phyloP scores from a whole-genome alignment of 75 land plant genomes.

The Azolla pinnata region DNA sequence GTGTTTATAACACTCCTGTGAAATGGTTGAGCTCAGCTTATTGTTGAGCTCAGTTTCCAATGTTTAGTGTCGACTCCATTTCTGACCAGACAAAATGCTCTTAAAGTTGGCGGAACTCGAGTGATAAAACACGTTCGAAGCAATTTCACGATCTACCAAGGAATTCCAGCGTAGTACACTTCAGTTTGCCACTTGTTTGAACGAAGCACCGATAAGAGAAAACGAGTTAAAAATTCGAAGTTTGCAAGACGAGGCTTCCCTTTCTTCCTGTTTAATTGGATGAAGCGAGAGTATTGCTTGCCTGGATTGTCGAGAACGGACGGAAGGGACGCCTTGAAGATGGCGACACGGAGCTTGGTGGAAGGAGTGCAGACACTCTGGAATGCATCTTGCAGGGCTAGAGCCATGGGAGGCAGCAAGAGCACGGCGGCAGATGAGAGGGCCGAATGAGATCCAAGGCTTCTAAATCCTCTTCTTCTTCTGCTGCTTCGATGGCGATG shows the following conservation, averaged over 20 bases:
- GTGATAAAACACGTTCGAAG: not conserved
- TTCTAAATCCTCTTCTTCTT: too few relatives aligned
- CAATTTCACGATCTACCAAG: not conserved
- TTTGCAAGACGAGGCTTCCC: not conserved
- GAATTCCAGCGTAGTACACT: not conserved
- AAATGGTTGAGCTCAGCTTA: too few relatives aligned
- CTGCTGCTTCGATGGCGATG: too few relatives aligned
- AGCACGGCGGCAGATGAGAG: too few relatives aligned
- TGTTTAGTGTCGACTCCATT: too few relatives aligned
- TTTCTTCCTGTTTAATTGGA: not conserved
- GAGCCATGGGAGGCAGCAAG: not conserved
- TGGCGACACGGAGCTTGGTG: conserved; percentile 51
- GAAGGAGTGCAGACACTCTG: conserved; percentile 54
- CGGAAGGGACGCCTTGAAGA: conserved; percentile 44
- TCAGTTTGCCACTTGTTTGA: not conserved
- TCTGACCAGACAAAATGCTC: too few relatives aligned
- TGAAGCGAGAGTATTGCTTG: conserved; percentile 1
- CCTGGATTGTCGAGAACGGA: conserved; percentile 39
- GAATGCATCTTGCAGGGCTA: conserved; percentile 34
- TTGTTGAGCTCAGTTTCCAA: too few relatives aligned
- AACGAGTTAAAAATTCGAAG: not conserved
- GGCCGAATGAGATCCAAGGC: too few relatives aligned
- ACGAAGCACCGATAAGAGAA: not conserved
- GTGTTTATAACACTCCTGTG: too few relatives aligned
- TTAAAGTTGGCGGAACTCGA: not conserved